phyloP scores from a whole-genome alignment of 768 basidiomycete species.

The Russula foetens region DNA sequence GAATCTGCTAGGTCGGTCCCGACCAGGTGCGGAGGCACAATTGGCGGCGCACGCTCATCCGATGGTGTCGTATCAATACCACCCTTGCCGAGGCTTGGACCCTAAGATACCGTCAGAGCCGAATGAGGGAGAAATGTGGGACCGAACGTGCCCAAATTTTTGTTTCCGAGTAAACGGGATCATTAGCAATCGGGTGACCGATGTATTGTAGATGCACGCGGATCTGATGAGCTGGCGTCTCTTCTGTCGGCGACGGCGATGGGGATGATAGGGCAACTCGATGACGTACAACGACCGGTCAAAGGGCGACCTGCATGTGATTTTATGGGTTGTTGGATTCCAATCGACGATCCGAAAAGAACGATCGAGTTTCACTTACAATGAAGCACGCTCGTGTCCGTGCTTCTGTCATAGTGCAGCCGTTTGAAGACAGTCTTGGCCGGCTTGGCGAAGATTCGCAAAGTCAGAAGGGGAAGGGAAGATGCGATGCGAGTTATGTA shows the following conservation, averaged over 20 bases:
- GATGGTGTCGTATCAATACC: constrained; percentile 74
- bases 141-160: constrained; percentile 56
- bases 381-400: constrained; percentile 79
- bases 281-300: constrained; percentile 81
- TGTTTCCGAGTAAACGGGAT: constrained; percentile 81
- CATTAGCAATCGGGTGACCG: constrained; percentile 91
- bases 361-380: constrained; percentile 39
- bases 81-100: constrained; percentile 61
- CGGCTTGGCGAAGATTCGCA: constrained; percentile 37
- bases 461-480: too few relatives aligned
- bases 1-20: constrained; percentile 24
- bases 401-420: constrained; percentile 69
- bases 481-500: neutral
- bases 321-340: constrained; percentile 1
- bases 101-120: too few relatives aligned
- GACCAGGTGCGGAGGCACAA: constrained; percentile 36
- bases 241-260: neutral
- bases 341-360: neutral
- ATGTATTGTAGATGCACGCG: constrained; percentile 94
- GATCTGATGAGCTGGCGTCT: constrained; percentile 82
- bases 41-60: constrained; percentile 55
- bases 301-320: constrained; percentile 60
- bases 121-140: too few relatives aligned
- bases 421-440: constrained; percentile 86
- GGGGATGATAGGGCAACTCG: neutral